phyloP scores from a whole-genome alignment of 768 basidiomycete genomes.

The Pisolithus sp. region DNA sequence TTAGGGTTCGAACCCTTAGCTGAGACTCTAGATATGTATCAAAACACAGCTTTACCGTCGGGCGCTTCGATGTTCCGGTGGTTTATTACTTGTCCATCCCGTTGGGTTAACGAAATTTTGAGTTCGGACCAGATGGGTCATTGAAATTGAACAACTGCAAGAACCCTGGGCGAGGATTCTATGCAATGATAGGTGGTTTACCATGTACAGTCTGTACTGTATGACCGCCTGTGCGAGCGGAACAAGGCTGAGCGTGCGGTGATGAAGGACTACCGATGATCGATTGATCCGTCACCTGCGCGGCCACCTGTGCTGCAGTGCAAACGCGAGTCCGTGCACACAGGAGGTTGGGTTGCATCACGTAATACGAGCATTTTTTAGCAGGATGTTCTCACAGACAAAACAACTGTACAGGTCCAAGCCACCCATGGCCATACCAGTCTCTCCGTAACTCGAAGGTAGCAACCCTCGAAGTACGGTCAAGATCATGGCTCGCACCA shows the following conservation, averaged over 20 bases:
- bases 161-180: neutral
- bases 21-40: no score
- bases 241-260: neutral
- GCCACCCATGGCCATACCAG: constrained; percentile 38
- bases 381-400: constrained; percentile 3
- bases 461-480: constrained; percentile 39
- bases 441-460: constrained; percentile 13
- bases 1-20: no score
- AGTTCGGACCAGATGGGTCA: no score
- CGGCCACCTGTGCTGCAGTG: no score
- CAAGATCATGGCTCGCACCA: constrained; percentile 69
- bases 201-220: neutral
- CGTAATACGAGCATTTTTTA: no score
- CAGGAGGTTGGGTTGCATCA: no score
- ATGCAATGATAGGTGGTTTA: neutral
- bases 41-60: no score
- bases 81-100: no score
- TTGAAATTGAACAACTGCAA: neutral
- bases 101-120: no score
- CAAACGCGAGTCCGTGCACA: no score
- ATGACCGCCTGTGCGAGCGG: neutral
- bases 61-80: no score
- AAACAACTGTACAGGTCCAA: constrained; percentile 53
- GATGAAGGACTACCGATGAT: neutral
- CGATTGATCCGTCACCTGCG: neutral